Evolutionary conservation across 2,329 filamentous ascomycete genomes (phyloP).

Genomic region (Fusarium xylarioides): DNA sequence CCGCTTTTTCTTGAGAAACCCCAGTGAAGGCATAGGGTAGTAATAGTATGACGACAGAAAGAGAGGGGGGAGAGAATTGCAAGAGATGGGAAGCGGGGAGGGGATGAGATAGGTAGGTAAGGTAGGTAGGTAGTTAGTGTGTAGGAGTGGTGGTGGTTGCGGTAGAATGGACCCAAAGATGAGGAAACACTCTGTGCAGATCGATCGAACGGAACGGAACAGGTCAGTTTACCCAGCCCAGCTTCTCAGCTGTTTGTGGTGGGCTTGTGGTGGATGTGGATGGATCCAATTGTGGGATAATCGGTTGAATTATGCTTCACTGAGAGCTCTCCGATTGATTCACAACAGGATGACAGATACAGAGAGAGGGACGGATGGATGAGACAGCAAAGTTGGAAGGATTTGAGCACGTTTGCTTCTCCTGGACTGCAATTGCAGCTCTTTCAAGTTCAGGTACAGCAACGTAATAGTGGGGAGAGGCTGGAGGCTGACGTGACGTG

Average conservation of each 20-base stretch:
- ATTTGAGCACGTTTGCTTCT: constrained; percentile 32
- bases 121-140: background rate
- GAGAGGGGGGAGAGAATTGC: constrained; percentile 20
- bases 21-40: constrained; percentile 85
- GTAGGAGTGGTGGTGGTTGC: constrained; percentile 17
- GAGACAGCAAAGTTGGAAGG: constrained; percentile 26
- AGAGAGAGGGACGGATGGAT: background rate
- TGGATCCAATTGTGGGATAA: constrained; percentile 19
- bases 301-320: background rate
- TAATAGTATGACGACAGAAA: constrained; percentile 33
- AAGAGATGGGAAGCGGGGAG: constrained; percentile 24
- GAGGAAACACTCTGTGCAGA: constrained; percentile 37
- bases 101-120: constrained; percentile 23
- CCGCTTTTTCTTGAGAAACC: constrained; percentile 98
- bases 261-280: background rate
- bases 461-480: constrained; percentile 30
- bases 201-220: constrained; percentile 34
- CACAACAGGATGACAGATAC: background rate
- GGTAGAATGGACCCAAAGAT: constrained; percentile 29
- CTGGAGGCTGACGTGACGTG: constrained; percentile 27
- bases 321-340: background rate
- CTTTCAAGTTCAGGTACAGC: constrained; percentile 30
- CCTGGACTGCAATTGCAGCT: constrained; percentile 29
- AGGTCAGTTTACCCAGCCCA: constrained; percentile 16
- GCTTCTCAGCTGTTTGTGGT: constrained; percentile 27